These are phyloP conservation scores for Acacia concinna DNA, from an alignment of 331 rosid genomes.

Conservation along the genomic window DNA sequence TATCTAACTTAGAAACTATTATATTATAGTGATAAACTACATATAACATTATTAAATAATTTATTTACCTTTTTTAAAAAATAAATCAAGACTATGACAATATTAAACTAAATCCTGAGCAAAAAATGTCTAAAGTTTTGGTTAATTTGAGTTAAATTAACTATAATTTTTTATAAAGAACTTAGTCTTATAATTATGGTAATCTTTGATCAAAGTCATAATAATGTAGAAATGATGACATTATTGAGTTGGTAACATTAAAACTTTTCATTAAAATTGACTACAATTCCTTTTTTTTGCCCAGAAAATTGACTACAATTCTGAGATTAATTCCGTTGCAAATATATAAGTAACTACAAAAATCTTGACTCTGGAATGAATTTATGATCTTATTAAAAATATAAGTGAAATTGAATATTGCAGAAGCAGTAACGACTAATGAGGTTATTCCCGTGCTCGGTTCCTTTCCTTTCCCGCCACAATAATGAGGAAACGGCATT, in stretches of 20 bases:
- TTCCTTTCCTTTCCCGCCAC: slow-evolving; percentile 5
- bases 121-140: neutral
- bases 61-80: no score
- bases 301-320: neutral
- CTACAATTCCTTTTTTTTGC: no score
- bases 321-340: no score
- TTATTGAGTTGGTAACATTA: neutral
- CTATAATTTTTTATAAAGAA: neutral
- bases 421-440: neutral
- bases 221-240: neutral
- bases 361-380: neutral
- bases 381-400: neutral
- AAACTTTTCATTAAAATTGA: neutral
- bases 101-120: no score
- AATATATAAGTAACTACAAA: neutral
- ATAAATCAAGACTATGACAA: no score
- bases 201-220: no score
- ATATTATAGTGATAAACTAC: no score
- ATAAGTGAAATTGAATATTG: neutral
- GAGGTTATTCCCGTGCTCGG: neutral
- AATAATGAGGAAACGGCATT: neutral
- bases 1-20: no score
- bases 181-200: no score
- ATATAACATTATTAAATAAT: no score
- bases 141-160: neutral